Evolutionary conservation across 345 rosid genomes (phyloP).

Genomic region (Excoecaria cochinchinensis): DNA sequence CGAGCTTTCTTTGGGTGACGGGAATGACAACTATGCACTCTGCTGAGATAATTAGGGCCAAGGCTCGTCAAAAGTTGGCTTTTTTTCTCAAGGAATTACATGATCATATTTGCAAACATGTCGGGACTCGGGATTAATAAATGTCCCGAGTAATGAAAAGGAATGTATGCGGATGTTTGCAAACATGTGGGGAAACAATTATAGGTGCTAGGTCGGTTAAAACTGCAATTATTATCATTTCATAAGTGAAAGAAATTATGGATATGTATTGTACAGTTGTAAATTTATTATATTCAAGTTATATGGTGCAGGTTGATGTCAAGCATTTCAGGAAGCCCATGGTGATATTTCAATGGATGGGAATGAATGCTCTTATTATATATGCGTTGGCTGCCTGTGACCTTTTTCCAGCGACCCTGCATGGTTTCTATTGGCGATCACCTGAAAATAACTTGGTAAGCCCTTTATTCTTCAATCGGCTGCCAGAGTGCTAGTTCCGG

Average conservation of each 20-base stretch:
- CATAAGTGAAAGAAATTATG: neutral
- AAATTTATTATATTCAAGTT: neutral
- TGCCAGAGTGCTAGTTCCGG: neutral
- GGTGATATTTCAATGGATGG: constrained; percentile 52
- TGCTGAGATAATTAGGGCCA: no score
- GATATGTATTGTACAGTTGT: neutral
- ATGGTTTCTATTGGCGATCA: constrained; percentile 57
- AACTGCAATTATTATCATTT: no score
- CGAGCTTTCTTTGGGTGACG: no score
- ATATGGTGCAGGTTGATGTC: constrained; percentile 51
- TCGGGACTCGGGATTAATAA: no score
- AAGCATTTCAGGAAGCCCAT: constrained; percentile 38
- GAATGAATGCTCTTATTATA: constrained; percentile 58
- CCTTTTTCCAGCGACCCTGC: constrained; percentile 49
- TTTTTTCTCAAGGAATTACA: no score
- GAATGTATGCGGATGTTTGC: no score
- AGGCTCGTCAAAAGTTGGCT: no score
- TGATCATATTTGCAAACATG: no score
- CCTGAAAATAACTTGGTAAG: constrained; percentile 55
- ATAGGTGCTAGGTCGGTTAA: no score
- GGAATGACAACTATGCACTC: no score
- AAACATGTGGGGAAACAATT: no score
- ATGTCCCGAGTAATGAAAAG: no score
- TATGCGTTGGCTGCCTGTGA: constrained; percentile 54
- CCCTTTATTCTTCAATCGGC: constrained; percentile 1